Evolutionary conservation across 495 filamentous ascomycete genomes (phyloP).

Genomic region (Aspergillus nanangensis): DNA sequence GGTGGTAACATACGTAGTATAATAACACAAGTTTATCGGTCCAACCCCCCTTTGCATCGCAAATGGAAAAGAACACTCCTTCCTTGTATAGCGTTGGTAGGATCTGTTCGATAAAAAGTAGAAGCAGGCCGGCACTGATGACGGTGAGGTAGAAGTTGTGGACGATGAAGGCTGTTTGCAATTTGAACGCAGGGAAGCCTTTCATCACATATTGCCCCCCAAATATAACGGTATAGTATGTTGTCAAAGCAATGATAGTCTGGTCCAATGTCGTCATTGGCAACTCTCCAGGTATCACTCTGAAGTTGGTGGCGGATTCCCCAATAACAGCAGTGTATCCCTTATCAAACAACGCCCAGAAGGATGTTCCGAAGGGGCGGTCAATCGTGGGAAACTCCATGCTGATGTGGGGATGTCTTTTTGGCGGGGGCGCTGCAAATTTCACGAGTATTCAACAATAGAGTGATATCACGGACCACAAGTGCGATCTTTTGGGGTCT

Average conservation of each 20-base stretch:
- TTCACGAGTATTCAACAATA: background rate
- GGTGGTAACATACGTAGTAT: conserved; percentile 53
- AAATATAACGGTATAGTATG: conserved; percentile 61
- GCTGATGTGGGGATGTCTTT: background rate
- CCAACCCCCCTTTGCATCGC: conserved; percentile 58
- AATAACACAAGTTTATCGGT: conserved; percentile 56
- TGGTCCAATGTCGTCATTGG: conserved; percentile 53
- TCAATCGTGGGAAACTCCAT: background rate
- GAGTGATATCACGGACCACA: background rate
- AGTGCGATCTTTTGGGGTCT: background rate
- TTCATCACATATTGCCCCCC: conserved; percentile 62
- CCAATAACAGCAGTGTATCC: background rate
- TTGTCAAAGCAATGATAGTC: conserved; percentile 45
- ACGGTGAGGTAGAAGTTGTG: conserved; percentile 60
- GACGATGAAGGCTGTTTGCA: conserved; percentile 60
- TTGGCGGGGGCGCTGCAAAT: background rate
- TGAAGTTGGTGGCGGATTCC: background rate
- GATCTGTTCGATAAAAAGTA: conserved; percentile 58
- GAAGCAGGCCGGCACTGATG: conserved; percentile 53
- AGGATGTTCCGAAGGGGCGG: background rate
- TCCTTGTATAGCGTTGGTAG: conserved; percentile 52
- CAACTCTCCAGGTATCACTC: conserved; percentile 36
- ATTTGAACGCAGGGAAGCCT: conserved; percentile 45
- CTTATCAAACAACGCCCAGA: background rate
- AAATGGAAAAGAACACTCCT: conserved; percentile 59